phyloP scores from a whole-genome alignment of 352 stramenopile genomes.

The Phytophthora fragariae region DNA sequence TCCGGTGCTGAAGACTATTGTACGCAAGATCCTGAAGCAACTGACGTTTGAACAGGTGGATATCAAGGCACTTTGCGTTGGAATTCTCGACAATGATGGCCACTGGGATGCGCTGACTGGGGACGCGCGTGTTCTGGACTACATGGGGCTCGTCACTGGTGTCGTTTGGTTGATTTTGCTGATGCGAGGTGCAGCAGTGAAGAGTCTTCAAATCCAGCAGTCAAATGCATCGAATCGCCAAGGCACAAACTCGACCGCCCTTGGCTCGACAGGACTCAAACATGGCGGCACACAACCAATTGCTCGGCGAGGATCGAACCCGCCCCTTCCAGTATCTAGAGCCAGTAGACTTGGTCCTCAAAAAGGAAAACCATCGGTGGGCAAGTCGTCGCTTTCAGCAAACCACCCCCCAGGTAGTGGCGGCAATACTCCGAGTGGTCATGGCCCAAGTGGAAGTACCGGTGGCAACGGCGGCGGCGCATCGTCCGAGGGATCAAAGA shows the following conservation, averaged over 20 bases:
- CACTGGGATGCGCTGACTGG: conserved; percentile 76
- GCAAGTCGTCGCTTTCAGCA: conserved; percentile 28
- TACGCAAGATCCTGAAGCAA: conserved; percentile 87
- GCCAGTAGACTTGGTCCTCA: conserved; percentile 34
- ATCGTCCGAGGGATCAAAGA: conserved; percentile 47
- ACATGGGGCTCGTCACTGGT: conserved; percentile 81
- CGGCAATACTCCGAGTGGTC: conserved; percentile 11
- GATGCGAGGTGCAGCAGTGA: conserved; percentile 81
- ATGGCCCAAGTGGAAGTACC: conserved; percentile 19
- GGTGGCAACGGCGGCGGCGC: conserved; percentile 16
- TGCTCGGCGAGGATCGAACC: conserved; percentile 51
- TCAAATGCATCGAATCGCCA: conserved; percentile 56
- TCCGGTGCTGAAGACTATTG: conserved; percentile 84
- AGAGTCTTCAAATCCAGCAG: conserved; percentile 88
- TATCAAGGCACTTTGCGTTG: conserved; percentile 80
- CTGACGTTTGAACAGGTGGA: conserved; percentile 86
- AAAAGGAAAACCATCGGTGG: conserved; percentile 50
- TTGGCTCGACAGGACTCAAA: conserved; percentile 56
- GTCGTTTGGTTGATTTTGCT: conserved; percentile 81
- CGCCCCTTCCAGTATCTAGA: conserved; percentile 37
- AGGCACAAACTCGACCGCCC: conserved; percentile 35
- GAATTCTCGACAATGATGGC: conserved; percentile 76
- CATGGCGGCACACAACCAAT: conserved; percentile 62
- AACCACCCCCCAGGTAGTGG: conserved; percentile 10
- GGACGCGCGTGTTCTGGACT: conserved; percentile 75